Conservation (phyloP, 768 basidiomycete species). For the Tricholoma sp. region DNA sequence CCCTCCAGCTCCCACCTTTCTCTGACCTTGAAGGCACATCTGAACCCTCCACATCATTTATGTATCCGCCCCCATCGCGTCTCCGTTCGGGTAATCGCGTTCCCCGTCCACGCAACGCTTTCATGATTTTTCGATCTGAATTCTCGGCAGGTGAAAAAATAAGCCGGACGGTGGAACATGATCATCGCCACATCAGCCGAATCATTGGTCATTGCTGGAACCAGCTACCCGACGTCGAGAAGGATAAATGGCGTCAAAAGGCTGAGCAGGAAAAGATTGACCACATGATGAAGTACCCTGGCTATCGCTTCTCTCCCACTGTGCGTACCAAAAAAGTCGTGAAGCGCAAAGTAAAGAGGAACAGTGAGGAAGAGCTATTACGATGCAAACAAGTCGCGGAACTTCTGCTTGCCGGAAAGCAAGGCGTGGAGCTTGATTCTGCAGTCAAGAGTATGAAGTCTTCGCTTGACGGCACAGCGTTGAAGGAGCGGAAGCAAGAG, state of each 20-base stretch:
- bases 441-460: conserved; percentile 34
- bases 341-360: conserved; percentile 49
- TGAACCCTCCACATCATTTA: conserved; percentile 5
- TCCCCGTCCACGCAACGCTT: conserved; percentile 79
- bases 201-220: conserved; percentile 55
- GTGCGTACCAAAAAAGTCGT: conserved; percentile 37
- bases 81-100: conserved; percentile 45
- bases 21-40: conserved; percentile 1
- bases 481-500: neutral
- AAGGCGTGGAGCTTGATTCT: conserved; percentile 41
- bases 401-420: conserved; percentile 44
- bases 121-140: conserved; percentile 66
- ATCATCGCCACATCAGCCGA: conserved; percentile 55
- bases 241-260: conserved; percentile 43
- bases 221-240: conserved; percentile 43
- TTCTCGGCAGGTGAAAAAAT: conserved; percentile 51
- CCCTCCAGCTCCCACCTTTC: conserved; percentile 5
- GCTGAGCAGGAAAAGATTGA: conserved; percentile 48
- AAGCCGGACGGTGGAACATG: conserved; percentile 42
- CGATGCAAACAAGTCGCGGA: conserved; percentile 49
- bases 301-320: conserved; percentile 49
- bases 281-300: conserved; percentile 44
- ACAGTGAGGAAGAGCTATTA: conserved; percentile 39
- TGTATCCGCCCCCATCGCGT: conserved; percentile 13
- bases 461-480: neutral